Percentiles rank a stretch among this genome's conserved stretches.
phyloP scores from a whole-genome alignment of 345 rosid species.

The Camelina neglecta region DNA sequence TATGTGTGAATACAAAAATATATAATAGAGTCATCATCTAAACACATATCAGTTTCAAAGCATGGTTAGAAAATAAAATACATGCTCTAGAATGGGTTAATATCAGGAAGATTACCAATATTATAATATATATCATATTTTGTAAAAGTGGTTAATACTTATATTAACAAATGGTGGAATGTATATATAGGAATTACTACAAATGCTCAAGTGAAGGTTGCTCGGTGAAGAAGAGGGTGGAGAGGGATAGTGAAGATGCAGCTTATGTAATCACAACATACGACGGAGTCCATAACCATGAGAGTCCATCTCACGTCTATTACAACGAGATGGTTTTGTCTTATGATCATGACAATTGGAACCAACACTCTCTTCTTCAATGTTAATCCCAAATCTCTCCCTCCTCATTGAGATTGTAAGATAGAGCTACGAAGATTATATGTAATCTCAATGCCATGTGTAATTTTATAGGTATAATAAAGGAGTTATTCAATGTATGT shows the following conservation, averaged over 20 bases:
- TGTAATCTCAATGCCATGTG: background rate
- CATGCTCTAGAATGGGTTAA: background rate
- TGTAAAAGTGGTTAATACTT: background rate
- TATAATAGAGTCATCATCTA: background rate
- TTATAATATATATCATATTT: background rate
- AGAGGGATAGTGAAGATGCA: constrained; percentile 69
- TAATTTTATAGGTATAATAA: background rate
- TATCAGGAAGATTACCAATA: no score
- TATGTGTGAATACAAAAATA: background rate
- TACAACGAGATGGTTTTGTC: constrained; percentile 46
- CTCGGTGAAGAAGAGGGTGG: constrained; percentile 83
- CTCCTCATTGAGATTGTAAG: background rate
- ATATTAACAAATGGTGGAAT: background rate
- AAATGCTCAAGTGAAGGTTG: constrained; percentile 77
- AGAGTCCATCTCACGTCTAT: constrained; percentile 52
- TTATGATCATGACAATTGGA: constrained; percentile 39
- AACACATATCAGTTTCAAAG: background rate
- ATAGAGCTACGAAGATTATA: background rate
- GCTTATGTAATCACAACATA: constrained; percentile 79
- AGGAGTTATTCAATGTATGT: background rate
- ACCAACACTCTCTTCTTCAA: constrained; percentile 39
- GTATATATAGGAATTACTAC: constrained; percentile 69
- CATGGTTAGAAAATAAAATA: background rate
- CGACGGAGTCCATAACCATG: constrained; percentile 83
- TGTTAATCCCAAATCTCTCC: background rate